These are phyloP conservation scores for Diaporthe caulivora DNA, from an alignment of 2,329 filamentous ascomycete species.

Conservation along the genomic window DNA sequence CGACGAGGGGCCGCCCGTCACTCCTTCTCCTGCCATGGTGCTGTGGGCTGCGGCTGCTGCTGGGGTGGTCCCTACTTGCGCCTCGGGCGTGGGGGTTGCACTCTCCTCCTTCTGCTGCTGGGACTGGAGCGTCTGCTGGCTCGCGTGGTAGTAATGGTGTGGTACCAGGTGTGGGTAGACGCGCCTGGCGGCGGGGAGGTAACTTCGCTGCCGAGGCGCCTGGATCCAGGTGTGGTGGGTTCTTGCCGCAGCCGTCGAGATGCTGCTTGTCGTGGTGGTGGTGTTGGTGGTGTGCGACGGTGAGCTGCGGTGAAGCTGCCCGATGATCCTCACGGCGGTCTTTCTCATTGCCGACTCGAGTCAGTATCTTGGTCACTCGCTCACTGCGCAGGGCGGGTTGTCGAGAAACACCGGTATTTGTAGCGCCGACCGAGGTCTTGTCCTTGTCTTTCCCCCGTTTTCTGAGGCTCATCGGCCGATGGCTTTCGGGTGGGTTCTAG, in stretches of 20 bases:
- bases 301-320: slow-evolving; percentile 12
- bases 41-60: background rate
- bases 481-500: slow-evolving; percentile 29
- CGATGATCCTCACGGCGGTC: background rate
- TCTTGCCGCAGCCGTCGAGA: background rate
- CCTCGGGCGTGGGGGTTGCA: slow-evolving; percentile 9
- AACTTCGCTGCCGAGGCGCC: slow-evolving; percentile 4
- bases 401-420: background rate
- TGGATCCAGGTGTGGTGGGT: slow-evolving; percentile 6
- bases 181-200: slow-evolving; percentile 4
- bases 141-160: slow-evolving; percentile 15
- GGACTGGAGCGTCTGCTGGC: background rate
- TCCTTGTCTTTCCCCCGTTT: background rate
- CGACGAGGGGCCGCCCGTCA: slow-evolving; percentile 2
- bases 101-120: background rate
- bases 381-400: background rate
- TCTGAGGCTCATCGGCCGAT: slow-evolving; percentile 18
- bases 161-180: slow-evolving; percentile 23
- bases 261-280: background rate
- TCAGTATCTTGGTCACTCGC: background rate
- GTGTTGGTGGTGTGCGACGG: background rate
- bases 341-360: slow-evolving; percentile 6
- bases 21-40: background rate
- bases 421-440: background rate
- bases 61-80: background rate